Evolutionary conservation across 202 grass and related monocot genomes (phyloP).

Genomic region (Eragrostis tef): DNA sequence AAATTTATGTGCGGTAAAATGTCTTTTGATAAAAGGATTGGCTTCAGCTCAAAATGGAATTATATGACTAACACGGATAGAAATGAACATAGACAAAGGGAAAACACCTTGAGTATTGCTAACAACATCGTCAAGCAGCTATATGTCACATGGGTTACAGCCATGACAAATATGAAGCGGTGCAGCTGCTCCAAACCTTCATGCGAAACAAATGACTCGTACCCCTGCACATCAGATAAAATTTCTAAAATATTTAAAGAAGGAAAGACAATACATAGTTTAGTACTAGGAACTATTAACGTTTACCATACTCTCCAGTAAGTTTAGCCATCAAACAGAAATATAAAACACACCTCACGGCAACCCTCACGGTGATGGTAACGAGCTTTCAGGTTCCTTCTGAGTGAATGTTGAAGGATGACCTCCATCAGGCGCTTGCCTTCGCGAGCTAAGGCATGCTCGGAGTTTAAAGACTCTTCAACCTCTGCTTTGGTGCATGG

Average conservation of each 20-base stretch:
- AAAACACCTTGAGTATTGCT: slow-evolving; percentile 83
- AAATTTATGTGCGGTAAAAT: neutral
- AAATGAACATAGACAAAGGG: slow-evolving; percentile 9
- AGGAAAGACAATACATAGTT: no score
- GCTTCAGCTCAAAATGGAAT: neutral
- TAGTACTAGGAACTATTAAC: neutral
- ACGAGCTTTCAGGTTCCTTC: slow-evolving; percentile 57
- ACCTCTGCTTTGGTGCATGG: slow-evolving; percentile 80
- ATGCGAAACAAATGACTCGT: slow-evolving; percentile 89
- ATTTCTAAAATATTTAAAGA: no score
- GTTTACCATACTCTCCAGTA: slow-evolving; percentile 12
- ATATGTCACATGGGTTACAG: slow-evolving; percentile 89
- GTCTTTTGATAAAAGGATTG: neutral
- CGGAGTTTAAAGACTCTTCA: slow-evolving; percentile 47
- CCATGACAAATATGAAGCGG: slow-evolving; percentile 98
- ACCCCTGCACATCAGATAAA: slow-evolving; percentile 61
- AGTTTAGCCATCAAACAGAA: neutral
- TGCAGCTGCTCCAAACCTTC: slow-evolving; percentile 96
- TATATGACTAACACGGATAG: neutral
- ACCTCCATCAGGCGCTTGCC: slow-evolving; percentile 52
- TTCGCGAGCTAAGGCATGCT: slow-evolving; percentile 44
- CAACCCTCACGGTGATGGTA: slow-evolving; percentile 53
- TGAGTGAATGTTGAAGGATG: slow-evolving; percentile 58
- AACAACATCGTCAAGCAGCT: slow-evolving; percentile 96
- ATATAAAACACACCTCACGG: slow-evolving; percentile 55